Percentiles rank a stretch among this genome's conserved stretches.
Conservation (phyloP, 1,284 basidiomycete genomes). For the Sporisorium graminicola region DNA sequence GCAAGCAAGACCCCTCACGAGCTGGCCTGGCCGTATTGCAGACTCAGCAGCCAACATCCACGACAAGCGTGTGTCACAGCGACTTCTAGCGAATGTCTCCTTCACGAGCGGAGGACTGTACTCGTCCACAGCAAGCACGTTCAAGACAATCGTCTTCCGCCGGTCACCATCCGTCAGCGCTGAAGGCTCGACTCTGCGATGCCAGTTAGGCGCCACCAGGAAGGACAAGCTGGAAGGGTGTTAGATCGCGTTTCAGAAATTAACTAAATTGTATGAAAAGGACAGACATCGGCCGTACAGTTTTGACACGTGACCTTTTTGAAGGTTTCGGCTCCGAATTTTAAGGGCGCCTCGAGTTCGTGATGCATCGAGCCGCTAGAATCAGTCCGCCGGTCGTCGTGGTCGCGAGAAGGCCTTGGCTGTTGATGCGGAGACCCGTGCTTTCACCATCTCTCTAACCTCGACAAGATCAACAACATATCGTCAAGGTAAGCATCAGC, state of each 20-base stretch:
- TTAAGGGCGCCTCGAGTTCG: background rate
- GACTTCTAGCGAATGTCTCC: no score
- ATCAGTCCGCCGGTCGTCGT: background rate
- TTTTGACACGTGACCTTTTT: slow-evolving; percentile 2
- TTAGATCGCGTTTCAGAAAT: no score
- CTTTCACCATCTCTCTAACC: slow-evolving; percentile 41
- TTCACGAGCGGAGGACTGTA: background rate
- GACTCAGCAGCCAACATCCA: no score
- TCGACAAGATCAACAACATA: slow-evolving; percentile 45
- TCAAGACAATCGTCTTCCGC: background rate
- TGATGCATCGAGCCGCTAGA: background rate
- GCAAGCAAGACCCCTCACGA: no score
- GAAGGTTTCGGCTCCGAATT: background rate
- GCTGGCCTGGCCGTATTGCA: background rate
- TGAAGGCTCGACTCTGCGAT: background rate
- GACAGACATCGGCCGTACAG: slow-evolving; percentile 6
- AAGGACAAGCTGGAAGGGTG: background rate
- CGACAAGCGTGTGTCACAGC: no score
- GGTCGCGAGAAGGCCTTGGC: slow-evolving; percentile 1
- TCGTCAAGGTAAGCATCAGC: slow-evolving; percentile 48
- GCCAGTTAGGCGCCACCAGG: background rate
- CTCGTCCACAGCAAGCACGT: background rate
- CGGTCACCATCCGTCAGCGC: background rate
- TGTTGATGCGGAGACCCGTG: slow-evolving; percentile 1
- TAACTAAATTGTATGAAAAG: no score